Conservation (phyloP, 495 filamentous ascomycete genomes). For the Talaromyces nanjingensis region DNA sequence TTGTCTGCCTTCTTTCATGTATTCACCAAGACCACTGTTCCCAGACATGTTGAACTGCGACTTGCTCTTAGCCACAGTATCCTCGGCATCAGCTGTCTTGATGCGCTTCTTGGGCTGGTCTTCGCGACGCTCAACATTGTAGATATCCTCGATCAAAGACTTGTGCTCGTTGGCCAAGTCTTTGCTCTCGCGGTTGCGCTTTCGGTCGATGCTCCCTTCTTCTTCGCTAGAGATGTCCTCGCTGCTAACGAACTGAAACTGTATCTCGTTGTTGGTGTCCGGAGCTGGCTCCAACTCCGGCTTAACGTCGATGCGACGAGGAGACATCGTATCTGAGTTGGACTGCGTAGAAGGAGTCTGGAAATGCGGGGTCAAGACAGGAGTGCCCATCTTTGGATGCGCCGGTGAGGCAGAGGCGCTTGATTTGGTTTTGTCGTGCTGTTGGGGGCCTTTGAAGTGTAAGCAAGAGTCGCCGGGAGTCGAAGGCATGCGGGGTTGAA, state of each 20-base stretch:
- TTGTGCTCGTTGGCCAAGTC: conserved; percentile 20
- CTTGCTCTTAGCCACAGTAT: conserved; percentile 33
- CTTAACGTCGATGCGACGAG: neutral
- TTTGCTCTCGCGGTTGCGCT: conserved; percentile 21
- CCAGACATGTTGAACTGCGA: conserved; percentile 33
- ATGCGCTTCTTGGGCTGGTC: conserved; percentile 58
- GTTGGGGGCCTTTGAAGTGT: conserved; percentile 13
- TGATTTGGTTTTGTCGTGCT: conserved; percentile 11
- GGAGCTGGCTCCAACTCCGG: neutral
- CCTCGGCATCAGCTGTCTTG: conserved; percentile 19
- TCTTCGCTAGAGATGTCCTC: conserved; percentile 13
- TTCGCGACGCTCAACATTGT: conserved; percentile 61
- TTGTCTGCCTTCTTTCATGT: conserved; percentile 49
- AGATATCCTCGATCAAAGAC: conserved; percentile 57
- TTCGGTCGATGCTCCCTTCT: conserved; percentile 22
- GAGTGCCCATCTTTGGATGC: conserved; percentile 19
- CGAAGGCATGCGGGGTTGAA: neutral
- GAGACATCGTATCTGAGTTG: neutral
- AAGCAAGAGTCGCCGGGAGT: neutral
- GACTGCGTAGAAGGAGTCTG: conserved; percentile 7
- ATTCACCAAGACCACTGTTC: conserved; percentile 53
- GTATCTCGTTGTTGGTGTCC: neutral
- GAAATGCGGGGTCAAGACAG: conserved; percentile 15
- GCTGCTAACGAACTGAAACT: conserved; percentile 7
- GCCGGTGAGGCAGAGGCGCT: conserved; percentile 14